Evolutionary conservation across 2,329 filamentous ascomycete species (phyloP), one percentile per base, ranked within the genome.

Genomic region (Penicillium sp.): DNA sequence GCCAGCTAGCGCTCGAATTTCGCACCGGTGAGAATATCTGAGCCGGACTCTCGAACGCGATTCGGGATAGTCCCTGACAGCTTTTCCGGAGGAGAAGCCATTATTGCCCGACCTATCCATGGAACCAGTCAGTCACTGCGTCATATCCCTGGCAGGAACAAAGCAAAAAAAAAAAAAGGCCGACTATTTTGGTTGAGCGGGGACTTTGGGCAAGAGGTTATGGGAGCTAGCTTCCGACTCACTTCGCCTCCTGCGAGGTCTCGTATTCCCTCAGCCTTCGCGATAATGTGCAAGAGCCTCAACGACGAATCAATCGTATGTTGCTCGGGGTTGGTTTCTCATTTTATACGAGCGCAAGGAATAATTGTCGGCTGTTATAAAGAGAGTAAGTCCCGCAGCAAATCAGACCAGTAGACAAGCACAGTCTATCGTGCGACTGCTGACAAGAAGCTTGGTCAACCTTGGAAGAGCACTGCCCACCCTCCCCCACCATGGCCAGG

Each of bases 361-460:
- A 45, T 23, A 35, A 35, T 9, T 19, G 19, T 21, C 19, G 44
- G 5, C 19, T 13, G 8, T 5, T 19, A 23, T 15, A 21, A 56
- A 26, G 30, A 55, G 13, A 47, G n/a, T 26, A 21, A 56, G 30
- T 23, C 38, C 23, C 26, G 19, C 23, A 46, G 31, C 52, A 47
- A 55, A 55, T 55, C 52, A 55, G 52, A 55, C 30, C 21, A n/a
- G 44, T 17, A 46, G 7, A n/a, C 19, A 15, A 26, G 13, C 13
- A 30, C 6, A 17, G 7, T 7, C 35, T 55, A 17, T 30, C 21
- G 17, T 21, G 17, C 53, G 15, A 44, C 9, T 21, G n/a, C 52
- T 46, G 52, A 55, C 38, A 55, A 29, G 54, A 56, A 56, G 54
- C 54, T 56, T 56, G 53, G 53, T 56, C 53, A 47, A 49, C 13